Base-by-base conservation (phyloP, 208 protist species). In the Leishmania lainsoni region DNA sequence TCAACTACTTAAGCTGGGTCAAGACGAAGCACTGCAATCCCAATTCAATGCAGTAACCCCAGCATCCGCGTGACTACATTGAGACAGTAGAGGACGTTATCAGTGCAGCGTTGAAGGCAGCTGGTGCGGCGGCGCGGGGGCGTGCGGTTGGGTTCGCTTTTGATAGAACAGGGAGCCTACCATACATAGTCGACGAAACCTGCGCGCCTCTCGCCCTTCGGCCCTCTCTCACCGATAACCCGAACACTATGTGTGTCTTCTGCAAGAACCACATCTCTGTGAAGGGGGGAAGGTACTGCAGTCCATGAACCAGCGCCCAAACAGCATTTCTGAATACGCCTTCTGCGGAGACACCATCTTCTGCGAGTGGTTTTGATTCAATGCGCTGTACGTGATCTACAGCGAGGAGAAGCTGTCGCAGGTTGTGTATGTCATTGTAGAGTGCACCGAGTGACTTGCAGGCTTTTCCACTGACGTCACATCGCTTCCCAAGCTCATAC, bases 191-290 rank as follows among this genome's bases (percentile, higher is more conserved):
- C 10, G 88, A 91, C 66, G 83, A 76, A 59, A 76, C 73, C 35
- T 89, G 87, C 80, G 76, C 56, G 32, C 86, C 88, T 74, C 79
- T 93, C 10, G 75, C 90, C 59, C 52, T 91, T 81, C 75, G 73
- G 3, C 52, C 72, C 3, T 69, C 70, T 2, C 91, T 93, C 75
- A 59, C 73, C 32, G 83, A 91, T 26, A 93, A 91, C 56, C 86
- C 87, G 6, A 91, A 90, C 42, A 86, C 87, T 9, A 93, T 93
- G 90, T 91, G 90, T 80, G 85, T 90, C n/a, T 79, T 93, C 32
- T 93, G 90, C 84, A 93, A 93, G 73, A 86, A 91, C 66, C 90
- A 93, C 81, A 91, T 84, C 5, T 85, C 90, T 26, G 84, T 93
- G 48, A 68, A 89, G 42, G 42, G 42, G 35, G 35, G 90, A 93